Conservation (phyloP, 2,329 filamentous ascomycete genomes). For the Colletotrichum sp. region DNA sequence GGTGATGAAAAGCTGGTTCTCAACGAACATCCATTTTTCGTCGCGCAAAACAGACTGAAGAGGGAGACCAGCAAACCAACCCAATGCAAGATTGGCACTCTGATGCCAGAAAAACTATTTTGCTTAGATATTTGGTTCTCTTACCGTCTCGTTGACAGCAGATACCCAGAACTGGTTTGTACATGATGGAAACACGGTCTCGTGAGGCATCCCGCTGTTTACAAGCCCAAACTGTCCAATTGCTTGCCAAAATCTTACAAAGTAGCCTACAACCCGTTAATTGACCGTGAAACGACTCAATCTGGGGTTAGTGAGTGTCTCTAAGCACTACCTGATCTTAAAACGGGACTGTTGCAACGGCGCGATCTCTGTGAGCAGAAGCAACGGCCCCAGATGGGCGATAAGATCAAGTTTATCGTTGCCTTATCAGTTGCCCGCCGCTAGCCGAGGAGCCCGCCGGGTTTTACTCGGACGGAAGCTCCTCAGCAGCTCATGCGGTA, state of each 20-base stretch:
- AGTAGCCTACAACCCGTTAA: background rate
- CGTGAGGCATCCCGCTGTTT: background rate
- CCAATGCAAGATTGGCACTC: background rate
- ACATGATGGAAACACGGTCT: background rate
- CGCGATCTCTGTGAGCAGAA: background rate
- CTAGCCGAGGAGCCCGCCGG: constrained; percentile 10
- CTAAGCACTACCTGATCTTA: background rate
- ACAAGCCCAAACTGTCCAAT: background rate
- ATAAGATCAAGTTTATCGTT: background rate
- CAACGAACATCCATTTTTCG: background rate
- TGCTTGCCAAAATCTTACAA: background rate
- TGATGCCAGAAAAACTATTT: background rate
- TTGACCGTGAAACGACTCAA: background rate
- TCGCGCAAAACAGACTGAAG: background rate
- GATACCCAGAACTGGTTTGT: background rate
- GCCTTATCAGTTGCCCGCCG: constrained; percentile 8
- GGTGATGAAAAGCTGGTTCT: background rate
- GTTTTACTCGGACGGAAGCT: background rate
- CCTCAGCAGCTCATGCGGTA: background rate
- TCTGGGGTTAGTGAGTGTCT: background rate
- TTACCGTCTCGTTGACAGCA: background rate
- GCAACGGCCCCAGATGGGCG: background rate
- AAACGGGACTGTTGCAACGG: background rate
- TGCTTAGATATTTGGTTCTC: background rate
- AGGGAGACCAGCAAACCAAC: background rate